Evolutionary conservation across 441 rosid species (phyloP).

Genomic region (Gossypium davidsonii): DNA sequence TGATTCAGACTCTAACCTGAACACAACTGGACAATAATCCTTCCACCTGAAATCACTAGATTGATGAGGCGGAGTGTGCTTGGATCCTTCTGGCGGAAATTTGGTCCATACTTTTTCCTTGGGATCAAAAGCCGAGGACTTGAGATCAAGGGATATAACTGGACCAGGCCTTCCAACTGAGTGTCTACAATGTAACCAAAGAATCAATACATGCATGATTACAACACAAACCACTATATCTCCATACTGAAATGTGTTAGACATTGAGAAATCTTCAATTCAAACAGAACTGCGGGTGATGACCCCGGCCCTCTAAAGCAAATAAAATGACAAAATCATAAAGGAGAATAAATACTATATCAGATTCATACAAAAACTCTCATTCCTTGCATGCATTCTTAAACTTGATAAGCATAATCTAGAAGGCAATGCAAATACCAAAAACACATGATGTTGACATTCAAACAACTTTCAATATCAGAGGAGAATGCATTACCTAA

Average conservation of each 20-base stretch:
- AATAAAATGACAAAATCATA: neutral
- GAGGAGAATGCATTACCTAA: slow-evolving; percentile 47
- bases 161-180: slow-evolving; percentile 95
- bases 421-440: neutral
- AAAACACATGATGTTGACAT: slow-evolving; percentile 1
- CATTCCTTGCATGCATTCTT: neutral
- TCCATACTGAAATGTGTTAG: neutral
- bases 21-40: slow-evolving; percentile 95
- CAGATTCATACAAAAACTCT: neutral
- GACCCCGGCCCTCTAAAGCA: neutral
- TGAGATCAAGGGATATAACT: slow-evolving; percentile 75
- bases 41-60: slow-evolving; percentile 93
- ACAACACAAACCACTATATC: neutral
- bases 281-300: neutral
- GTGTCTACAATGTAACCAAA: slow-evolving; percentile 44
- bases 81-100: slow-evolving; percentile 91
- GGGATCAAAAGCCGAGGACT: slow-evolving; percentile 85
- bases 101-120: slow-evolving; percentile 97
- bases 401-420: neutral
- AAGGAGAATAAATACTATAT: neutral
- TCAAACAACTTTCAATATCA: slow-evolving; percentile 5
- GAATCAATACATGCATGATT: slow-evolving; percentile 1
- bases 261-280: neutral
- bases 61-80: slow-evolving; percentile 94
- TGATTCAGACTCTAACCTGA: slow-evolving; percentile 49